Base-by-base conservation (phyloP, 305 asterid genomes). In the Fraxinus paxiana region DNA sequence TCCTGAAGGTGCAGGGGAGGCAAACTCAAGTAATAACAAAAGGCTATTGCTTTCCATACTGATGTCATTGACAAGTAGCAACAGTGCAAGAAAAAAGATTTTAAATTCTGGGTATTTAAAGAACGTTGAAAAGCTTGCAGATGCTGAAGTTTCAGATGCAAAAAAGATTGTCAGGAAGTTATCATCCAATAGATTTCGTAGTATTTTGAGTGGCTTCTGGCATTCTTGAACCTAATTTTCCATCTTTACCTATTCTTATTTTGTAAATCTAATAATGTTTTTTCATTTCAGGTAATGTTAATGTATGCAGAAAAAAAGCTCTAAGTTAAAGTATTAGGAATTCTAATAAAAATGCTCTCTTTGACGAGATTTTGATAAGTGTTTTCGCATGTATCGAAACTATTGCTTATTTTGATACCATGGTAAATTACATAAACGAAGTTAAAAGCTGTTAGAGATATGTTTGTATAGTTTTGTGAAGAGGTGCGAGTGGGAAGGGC, bases 41-140 rank as follows among this genome's bases (percentile, higher is more conserved):
- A 92, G 88, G 87, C 82, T 92, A 0, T 82, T 92, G 84, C 93
- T 95, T 31, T 93, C 99, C 38, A 90, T 93, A 31, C 78, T 95
- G 81, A 85, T 91, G 97, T 87, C 94, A 2, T 61, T 95, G 80
- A 86, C 92, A 22, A 85, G 88, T 22, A 90, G 94, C 88, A 91
- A 85, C 63, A 90, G 92, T 76, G 98, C 93, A 30, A 95, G 97
- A 80, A 95, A 90, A 91, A 91, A 90, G 88, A 95, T 95, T 22
- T 87, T 84, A 34, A 87, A 86, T 73, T 95, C 97, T 0, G 93
- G 92, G 0, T 89, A 91, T 88, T 79, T 93, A 20, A 92, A 88
- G 75, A 90, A 90, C 87, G 90, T 95, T 54, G 95, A 93, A 83
- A 92, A 89, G 87, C 87, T 95, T 56, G 98, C 97, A 1, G 97